Conservation (phyloP, 345 rosid genomes). For the Citrus reticulata region DNA sequence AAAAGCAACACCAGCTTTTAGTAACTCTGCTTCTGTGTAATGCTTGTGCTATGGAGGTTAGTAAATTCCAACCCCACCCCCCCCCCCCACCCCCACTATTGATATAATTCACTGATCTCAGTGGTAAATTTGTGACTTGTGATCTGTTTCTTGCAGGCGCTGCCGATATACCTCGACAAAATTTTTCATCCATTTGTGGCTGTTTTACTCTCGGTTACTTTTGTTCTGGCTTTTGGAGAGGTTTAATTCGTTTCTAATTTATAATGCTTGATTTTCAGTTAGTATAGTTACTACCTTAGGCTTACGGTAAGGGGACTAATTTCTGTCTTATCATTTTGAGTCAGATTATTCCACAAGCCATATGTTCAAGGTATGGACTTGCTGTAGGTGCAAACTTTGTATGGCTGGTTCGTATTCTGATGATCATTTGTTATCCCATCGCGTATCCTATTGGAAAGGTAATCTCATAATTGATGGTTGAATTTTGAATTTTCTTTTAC, state of each 20-base stretch:
- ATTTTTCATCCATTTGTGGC: conserved; percentile 82
- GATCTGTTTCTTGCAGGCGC: conserved; percentile 47
- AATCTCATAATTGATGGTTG: not conserved
- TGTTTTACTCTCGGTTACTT: conserved; percentile 73
- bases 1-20: conserved; percentile 79
- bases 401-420: conserved; percentile 69
- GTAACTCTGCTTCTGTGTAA: conserved; percentile 78
- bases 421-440: conserved; percentile 70
- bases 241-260: conserved; percentile 24
- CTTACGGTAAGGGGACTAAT: not conserved
- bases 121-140: not conserved
- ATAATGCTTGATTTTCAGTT: conserved; percentile 7
- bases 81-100: not conserved
- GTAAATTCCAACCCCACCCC: not conserved
- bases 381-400: conserved; percentile 71
- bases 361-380: conserved; percentile 77
- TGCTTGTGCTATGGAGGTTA: conserved; percentile 86
- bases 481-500: not conserved
- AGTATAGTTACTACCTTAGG: not conserved
- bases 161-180: conserved; percentile 73
- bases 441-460: conserved; percentile 86
- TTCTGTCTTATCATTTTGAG: not conserved
- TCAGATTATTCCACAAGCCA: conserved; percentile 80
- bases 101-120: not conserved
- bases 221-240: conserved; percentile 84